phyloP scores from a whole-genome alignment of 225 moss, liverwort and hornwort species.

The Bryoerythrophyllum caledonicum region DNA sequence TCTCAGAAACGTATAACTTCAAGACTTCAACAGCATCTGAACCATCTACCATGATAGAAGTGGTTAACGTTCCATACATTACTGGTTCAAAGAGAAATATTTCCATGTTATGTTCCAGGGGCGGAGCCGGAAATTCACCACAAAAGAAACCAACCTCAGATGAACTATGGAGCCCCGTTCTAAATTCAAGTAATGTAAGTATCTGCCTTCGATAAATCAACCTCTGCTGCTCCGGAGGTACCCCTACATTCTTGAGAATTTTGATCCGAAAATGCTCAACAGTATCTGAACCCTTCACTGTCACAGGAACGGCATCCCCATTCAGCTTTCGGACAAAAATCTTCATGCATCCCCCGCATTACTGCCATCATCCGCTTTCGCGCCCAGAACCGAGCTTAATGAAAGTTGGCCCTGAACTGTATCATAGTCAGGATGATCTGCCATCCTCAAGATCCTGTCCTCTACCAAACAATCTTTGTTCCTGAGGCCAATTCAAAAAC shows the following conservation, averaged over 20 bases:
- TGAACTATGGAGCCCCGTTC: background rate
- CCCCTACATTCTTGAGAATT: background rate
- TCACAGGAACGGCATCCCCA: background rate
- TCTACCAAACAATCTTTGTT: too few species aligned
- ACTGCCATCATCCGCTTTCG: too few species aligned
- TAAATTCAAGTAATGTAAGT: background rate
- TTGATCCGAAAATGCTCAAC: background rate
- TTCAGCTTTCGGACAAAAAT: background rate
- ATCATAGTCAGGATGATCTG: too few species aligned
- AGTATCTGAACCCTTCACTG: background rate
- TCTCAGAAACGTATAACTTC: background rate
- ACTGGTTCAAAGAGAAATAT: background rate
- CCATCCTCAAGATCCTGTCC: too few species aligned
- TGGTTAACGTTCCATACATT: background rate
- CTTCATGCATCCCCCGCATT: background rate
- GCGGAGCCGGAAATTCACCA: background rate
- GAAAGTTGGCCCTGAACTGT: too few species aligned
- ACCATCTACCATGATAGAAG: background rate
- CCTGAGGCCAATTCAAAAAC: background rate
- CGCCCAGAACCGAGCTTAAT: too few species aligned
- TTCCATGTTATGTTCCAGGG: background rate
- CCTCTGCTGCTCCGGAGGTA: background rate
- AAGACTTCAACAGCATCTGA: background rate
- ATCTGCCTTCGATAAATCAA: background rate
- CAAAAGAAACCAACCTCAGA: background rate